Conservation (phyloP, 495 filamentous ascomycete genomes). For the Letharia columbiana region DNA sequence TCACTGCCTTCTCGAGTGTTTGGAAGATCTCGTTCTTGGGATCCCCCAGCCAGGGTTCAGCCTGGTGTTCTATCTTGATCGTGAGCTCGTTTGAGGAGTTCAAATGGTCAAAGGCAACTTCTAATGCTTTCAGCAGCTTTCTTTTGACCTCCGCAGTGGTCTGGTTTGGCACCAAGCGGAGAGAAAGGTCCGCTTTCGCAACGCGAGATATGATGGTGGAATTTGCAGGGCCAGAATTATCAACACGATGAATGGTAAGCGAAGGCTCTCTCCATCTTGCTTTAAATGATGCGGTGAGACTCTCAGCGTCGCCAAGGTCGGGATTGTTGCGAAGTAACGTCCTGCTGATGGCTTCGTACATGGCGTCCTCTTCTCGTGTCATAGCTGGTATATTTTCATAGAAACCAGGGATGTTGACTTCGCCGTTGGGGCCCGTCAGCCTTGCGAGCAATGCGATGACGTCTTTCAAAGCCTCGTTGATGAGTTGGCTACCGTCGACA, state of each 20-base stretch:
- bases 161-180: constrained; percentile 91
- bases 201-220: constrained; percentile 81
- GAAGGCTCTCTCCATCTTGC: constrained; percentile 94
- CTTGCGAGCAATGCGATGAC: constrained; percentile 71
- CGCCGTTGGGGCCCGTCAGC: constrained; percentile 57
- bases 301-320: constrained; percentile 54
- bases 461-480: constrained; percentile 87
- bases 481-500: constrained; percentile 80
- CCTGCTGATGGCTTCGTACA: constrained; percentile 75
- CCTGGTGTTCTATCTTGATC: constrained; percentile 80
- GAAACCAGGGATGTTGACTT: constrained; percentile 63
- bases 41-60: constrained; percentile 93
- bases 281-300: constrained; percentile 71
- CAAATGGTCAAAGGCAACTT: constrained; percentile 61
- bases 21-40: constrained; percentile 84
- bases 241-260: constrained; percentile 82
- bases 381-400: constrained; percentile 73
- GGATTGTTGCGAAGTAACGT: constrained; percentile 65
- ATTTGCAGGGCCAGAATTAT: constrained; percentile 60
- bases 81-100: constrained; percentile 72
- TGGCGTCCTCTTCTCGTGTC: constrained; percentile 63
- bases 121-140: constrained; percentile 55
- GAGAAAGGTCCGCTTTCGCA: constrained; percentile 75
- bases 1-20: constrained; percentile 78
- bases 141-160: constrained; percentile 64